Base-by-base conservation (phyloP, 1,139 yeast genomes). In the Pichia sp. region DNA sequence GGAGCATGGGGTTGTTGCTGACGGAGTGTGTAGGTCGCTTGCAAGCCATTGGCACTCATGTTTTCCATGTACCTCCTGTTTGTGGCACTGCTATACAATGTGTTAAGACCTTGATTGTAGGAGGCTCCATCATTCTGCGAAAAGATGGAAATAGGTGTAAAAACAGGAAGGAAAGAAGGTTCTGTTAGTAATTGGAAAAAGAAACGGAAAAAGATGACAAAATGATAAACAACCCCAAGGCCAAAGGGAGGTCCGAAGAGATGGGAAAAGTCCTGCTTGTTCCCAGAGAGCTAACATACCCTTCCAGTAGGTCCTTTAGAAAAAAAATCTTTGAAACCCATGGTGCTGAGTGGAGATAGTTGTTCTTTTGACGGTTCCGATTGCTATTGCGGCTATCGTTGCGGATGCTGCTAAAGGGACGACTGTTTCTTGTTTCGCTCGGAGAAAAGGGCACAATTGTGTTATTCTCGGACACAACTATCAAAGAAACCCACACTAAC, bases 251-350 rank as follows among this genome's bases (percentile, higher is more conserved):
- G 7, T 8, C 29, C 6, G 6, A 7, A 27, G 29, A 27, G 29
- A 27, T 27, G 29, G 7, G 29, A 43, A 43, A 43, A 27, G 17
- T 41, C 6, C 40, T 48, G 24, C 24, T 20, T 20, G 24, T 2
- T 20, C 24, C 24, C 24, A 20, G 24, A 20, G 24, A 20, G 24
- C 24, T 20, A 27, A 60, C 64, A 33, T 61, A 61, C 64, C 36
- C 57, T 58, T 41, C 62, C 57, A 3, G 67, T 61, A 2, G 67
- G 63, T 4, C 61, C 55, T 55, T 64, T 63, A 1, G 63, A 53
- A n/a, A 66, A 60, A 27, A 64, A 55, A 46, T 61, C 63, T 27
- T 62, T 64, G 33, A 65, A 57, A 34, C 62, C 68, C 69, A 64
- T 60, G 16, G 43, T 30, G 31, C 9, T 7, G 9, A 24, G 33